These are phyloP conservation scores for Solanum boliviense DNA, from an alignment of 257 asterid species.

Conservation along the genomic window DNA sequence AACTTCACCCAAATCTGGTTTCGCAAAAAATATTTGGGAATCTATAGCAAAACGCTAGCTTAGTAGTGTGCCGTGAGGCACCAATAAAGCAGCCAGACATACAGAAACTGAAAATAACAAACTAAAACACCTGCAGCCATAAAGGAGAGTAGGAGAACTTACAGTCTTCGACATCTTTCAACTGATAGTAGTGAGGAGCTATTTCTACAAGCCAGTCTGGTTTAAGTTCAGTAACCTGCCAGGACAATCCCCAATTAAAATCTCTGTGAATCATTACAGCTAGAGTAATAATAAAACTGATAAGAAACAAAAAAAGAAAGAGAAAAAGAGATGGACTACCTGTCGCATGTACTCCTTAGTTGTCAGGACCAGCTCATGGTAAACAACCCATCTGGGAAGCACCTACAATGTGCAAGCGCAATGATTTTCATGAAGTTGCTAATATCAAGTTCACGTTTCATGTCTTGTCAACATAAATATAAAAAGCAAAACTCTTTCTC, in stretches of 20 bases:
- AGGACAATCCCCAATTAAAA: background rate
- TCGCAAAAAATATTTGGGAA: background rate
- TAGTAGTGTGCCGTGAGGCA: background rate
- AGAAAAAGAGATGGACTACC: background rate
- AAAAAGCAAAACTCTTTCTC: background rate
- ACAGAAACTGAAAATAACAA: background rate
- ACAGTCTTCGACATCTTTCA: conserved; percentile 84
- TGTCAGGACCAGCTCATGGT: conserved; percentile 85
- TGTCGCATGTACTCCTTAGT: conserved; percentile 95
- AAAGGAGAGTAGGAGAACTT: conserved; percentile 9
- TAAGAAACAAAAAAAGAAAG: background rate
- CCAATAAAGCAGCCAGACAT: background rate
- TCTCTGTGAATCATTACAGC: background rate
- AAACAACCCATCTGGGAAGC: conserved; percentile 88
- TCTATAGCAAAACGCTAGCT: background rate
- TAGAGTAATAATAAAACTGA: background rate
- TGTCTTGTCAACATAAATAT: background rate
- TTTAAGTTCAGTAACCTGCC: conserved; percentile 69
- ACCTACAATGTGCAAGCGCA: conserved; percentile 18
- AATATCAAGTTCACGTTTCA: background rate
- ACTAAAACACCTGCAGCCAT: background rate
- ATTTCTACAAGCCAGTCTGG: conserved; percentile 92
- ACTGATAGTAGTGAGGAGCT: conserved; percentile 84
- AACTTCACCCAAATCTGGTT: background rate
- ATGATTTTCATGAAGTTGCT: background rate